Conservation (phyloP, 2,329 filamentous ascomycete genomes). For the Hyphodiscus sp. region DNA sequence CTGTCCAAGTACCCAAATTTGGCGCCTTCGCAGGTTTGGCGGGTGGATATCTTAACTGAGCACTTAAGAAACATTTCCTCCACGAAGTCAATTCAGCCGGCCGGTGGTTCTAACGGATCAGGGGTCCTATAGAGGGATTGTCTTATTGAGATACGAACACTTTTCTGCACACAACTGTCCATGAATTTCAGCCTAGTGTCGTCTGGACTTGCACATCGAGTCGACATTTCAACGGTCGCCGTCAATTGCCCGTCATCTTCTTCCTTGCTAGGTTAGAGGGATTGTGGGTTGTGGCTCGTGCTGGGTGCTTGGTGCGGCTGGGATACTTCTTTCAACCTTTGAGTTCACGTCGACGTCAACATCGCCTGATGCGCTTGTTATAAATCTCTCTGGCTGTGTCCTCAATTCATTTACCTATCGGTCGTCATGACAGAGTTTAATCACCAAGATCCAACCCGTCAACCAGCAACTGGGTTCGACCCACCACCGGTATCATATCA, state of each 20-base stretch:
- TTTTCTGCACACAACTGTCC: constrained; percentile 3
- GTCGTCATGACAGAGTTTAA: constrained; percentile 15
- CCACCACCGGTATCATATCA: constrained; percentile 4
- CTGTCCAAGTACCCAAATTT: background rate
- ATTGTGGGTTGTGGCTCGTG: background rate
- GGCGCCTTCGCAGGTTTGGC: background rate
- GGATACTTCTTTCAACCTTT: background rate
- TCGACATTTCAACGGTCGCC: constrained; percentile 4
- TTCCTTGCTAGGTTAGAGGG: constrained; percentile 7
- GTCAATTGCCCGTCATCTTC: constrained; percentile 7
- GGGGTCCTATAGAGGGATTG: constrained; percentile 4
- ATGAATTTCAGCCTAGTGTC: constrained; percentile 6
- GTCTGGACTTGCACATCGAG: constrained; percentile 8
- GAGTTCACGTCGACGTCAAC: background rate
- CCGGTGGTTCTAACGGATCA: constrained; percentile 2
- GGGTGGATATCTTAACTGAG: background rate
- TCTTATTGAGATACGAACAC: background rate
- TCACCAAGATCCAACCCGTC: constrained; percentile 6
- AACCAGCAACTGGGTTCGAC: constrained; percentile 2
- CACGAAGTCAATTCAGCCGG: background rate
- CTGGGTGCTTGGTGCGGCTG: background rate
- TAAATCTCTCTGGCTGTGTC: background rate
- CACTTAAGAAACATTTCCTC: background rate
- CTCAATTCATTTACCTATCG: background rate
- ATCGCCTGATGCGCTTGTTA: background rate